Evolutionary conservation across 148 eudicot genomes (phyloP), one percentile per base, ranked within the genome.

Genomic region (Oxyria digyna): DNA sequence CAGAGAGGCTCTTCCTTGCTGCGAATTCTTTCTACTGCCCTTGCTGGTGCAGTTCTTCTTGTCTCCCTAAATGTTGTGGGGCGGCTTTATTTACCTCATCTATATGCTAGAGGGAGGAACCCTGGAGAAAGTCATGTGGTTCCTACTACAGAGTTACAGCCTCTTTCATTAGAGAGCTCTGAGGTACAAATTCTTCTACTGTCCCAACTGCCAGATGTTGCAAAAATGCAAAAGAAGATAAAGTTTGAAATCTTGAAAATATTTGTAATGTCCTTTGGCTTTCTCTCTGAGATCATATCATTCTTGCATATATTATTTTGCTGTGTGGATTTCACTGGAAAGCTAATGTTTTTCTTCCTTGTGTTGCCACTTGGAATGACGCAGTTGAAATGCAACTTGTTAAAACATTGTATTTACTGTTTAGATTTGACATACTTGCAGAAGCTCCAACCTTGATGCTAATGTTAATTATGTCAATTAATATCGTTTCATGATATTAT

Each of bases 1-100:
- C 91, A 90, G 93, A 76, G 78, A 73, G 72, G 77, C 43, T 72
- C 49, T 74, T 83, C 89, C 49, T 72, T 83, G 75, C 68, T 85
- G 71, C 83, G 83, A 71, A 65, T 80, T 48, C 67, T 87, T 66
- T 77, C 84, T 29, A 64, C 76, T 29, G 55, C 81, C 67, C 57
- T 94, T 72, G 82, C 80, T 29, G 80, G 89, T 72, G 92, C 84
- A 35, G 52, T 83, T 69, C 67, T 88, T 57, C 71, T 88, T 54
- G 83, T 90, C 54, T 72, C 82, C 50, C 23, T 90, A 11, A 74
- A 88, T 55, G 78, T 84, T 70, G 42, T 88, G 66, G 71, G 80
- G 67, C 85, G 85, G 74, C 31, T 88, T 67, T 75, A 63, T 73
- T 48, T 85, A 41, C 91, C 89, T 59, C 72, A 71, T 72, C 57